phyloP scores from a whole-genome alignment of 352 stramenopile species.

The Peronospora farinosa region DNA sequence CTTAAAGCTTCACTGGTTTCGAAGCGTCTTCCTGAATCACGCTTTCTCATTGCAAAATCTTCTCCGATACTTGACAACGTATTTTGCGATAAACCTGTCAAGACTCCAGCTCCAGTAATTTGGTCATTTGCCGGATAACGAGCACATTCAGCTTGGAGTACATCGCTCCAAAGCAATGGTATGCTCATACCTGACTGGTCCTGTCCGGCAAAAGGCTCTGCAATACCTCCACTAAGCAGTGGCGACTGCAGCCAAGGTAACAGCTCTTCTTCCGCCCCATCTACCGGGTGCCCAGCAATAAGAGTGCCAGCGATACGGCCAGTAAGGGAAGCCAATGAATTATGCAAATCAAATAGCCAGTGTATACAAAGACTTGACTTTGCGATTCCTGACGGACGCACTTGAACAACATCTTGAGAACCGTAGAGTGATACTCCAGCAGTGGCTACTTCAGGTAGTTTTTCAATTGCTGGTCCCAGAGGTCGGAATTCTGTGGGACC shows the following conservation, averaged over 20 bases:
- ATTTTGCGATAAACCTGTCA: constrained; percentile 6
- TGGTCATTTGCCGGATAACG: constrained; percentile 20
- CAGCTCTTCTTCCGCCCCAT: constrained; percentile 75
- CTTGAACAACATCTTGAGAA: constrained; percentile 63
- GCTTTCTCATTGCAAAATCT: constrained; percentile 14
- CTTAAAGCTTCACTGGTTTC: constrained; percentile 14
- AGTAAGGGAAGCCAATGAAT: constrained; percentile 61
- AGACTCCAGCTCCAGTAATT: constrained; percentile 2
- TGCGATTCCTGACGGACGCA: constrained; percentile 60
- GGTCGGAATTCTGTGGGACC: constrained; percentile 36
- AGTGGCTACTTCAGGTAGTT: constrained; percentile 35
- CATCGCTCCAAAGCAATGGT: constrained; percentile 34
- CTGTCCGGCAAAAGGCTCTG: constrained; percentile 5
- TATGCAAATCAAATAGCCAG: constrained; percentile 81
- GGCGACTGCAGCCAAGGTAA: constrained; percentile 79
- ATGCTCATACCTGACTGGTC: constrained; percentile 5
- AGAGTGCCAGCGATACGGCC: constrained; percentile 62
- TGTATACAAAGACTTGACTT: constrained; percentile 76
- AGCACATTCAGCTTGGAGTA: constrained; percentile 29
- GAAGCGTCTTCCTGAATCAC: constrained; percentile 15
- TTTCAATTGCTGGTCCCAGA: constrained; percentile 24
- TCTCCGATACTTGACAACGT: constrained; percentile 7
- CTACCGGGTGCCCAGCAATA: constrained; percentile 68
- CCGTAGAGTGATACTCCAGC: constrained; percentile 67
- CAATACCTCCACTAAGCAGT: constrained; percentile 66